Conservation (phyloP, 108 stramenopile genomes). For the Nitzschia sp. region DNA sequence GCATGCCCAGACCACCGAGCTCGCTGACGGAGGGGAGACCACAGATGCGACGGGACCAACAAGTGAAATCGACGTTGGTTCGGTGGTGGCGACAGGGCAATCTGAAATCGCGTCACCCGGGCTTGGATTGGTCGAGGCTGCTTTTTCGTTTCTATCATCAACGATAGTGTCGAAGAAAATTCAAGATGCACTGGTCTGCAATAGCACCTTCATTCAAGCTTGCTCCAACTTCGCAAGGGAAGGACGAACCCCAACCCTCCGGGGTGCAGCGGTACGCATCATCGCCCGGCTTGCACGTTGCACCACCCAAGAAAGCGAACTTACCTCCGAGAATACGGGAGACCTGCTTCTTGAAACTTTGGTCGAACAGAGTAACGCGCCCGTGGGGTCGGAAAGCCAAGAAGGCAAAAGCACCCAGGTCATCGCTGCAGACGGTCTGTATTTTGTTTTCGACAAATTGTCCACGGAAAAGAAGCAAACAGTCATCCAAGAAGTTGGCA, state of each 20-base stretch:
- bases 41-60: no score
- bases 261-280: slow-evolving; percentile 21
- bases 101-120: no score
- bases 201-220: slow-evolving; percentile 24
- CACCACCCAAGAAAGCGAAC: slow-evolving; percentile 9
- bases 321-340: slow-evolving; percentile 11
- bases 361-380: not conserved
- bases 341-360: slow-evolving; percentile 19
- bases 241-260: slow-evolving; percentile 8
- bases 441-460: slow-evolving; percentile 42
- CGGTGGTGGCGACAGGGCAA: no score
- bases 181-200: not conserved
- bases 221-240: slow-evolving; percentile 14
- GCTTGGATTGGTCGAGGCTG: not conserved
- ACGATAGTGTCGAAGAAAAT: not conserved
- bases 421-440: slow-evolving; percentile 47
- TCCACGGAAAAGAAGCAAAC: slow-evolving; percentile 26
- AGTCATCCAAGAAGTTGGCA: slow-evolving; percentile 18
- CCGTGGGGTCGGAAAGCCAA: not conserved
- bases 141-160: not conserved
- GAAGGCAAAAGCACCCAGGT: slow-evolving; percentile 21
- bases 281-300: slow-evolving; percentile 31
- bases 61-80: no score
- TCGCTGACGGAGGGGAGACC: no score
- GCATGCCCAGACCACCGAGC: no score